Evolutionary conservation across 2,329 filamentous ascomycete species (phyloP).

Genomic region (Microsporum audouinii): DNA sequence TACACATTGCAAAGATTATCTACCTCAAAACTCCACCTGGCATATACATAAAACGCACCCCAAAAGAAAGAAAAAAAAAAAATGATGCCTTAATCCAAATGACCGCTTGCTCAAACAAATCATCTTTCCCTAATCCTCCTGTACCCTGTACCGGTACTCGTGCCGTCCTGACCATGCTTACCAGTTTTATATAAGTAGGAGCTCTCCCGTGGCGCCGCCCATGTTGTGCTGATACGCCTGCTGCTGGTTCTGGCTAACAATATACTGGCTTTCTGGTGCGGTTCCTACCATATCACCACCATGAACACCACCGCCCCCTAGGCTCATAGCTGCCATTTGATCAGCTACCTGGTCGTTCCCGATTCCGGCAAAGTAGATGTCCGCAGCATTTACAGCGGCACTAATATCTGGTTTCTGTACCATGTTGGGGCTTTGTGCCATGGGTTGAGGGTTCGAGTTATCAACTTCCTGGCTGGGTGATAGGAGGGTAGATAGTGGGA

Average conservation of each 20-base stretch:
- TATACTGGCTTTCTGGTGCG: constrained; percentile 41
- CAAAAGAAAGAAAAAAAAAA: background rate
- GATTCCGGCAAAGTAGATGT: constrained; percentile 78
- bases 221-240: constrained; percentile 37
- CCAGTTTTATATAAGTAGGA: constrained; percentile 37
- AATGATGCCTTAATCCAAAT: background rate
- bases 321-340: constrained; percentile 60
- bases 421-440: constrained; percentile 17
- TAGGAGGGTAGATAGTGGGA: constrained; percentile 19
- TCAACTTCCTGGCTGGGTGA: constrained; percentile 33
- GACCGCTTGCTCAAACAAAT: background rate
- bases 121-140: background rate
- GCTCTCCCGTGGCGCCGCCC: constrained; percentile 57
- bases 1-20: constrained; percentile 4
- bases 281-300: constrained; percentile 50
- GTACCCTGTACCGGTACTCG: background rate
- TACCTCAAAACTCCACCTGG: background rate
- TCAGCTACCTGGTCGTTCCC: constrained; percentile 62
- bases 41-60: background rate
- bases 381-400: constrained; percentile 70
- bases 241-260: constrained; percentile 75
- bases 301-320: constrained; percentile 50
- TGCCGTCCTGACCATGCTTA: background rate
- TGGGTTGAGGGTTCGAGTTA: constrained; percentile 20
- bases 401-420: constrained; percentile 43